Evolutionary conservation across 495 filamentous ascomycete species (phyloP).

Genomic region (Letharia columbiana): DNA sequence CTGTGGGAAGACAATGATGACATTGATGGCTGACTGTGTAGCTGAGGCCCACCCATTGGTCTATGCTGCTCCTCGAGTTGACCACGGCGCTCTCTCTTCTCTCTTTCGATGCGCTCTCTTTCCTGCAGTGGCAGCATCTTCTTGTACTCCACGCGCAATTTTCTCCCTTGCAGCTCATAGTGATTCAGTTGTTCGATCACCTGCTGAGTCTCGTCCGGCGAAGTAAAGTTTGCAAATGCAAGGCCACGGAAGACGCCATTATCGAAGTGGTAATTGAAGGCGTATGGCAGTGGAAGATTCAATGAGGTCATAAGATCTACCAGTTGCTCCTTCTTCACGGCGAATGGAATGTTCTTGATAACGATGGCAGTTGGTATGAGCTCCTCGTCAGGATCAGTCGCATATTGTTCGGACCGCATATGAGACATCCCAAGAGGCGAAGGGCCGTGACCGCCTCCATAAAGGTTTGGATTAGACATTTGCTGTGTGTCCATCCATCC

Average conservation of each 20-base stretch:
- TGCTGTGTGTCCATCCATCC: constrained; percentile 55
- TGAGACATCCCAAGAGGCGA: constrained; percentile 42
- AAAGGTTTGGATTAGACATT: constrained; percentile 40
- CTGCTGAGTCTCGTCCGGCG: constrained; percentile 78
- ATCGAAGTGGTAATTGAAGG: constrained; percentile 99
- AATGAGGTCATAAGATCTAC: constrained; percentile 87
- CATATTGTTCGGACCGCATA: constrained; percentile 41
- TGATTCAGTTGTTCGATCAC: constrained; percentile 92
- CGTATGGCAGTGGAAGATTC: constrained; percentile 85
- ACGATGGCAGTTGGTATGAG: constrained; percentile 97
- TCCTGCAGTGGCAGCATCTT: constrained; percentile 97
- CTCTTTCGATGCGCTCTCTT: constrained; percentile 89
- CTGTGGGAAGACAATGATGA: constrained; percentile 69
- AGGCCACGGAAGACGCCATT: constrained; percentile 94
- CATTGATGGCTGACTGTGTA: constrained; percentile 78
- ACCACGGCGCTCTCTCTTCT: constrained; percentile 92
- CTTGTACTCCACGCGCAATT: constrained; percentile 95
- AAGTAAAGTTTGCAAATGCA: constrained; percentile 97
- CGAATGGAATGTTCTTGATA: constrained; percentile 99
- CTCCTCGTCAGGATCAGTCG: constrained; percentile 61
- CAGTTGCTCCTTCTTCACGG: constrained; percentile 93
- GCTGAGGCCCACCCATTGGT: constrained; percentile 50
- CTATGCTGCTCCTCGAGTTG: constrained; percentile 96
- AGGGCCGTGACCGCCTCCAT: constrained; percentile 43
- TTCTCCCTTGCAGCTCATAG: constrained; percentile 87